phyloP scores from a whole-genome alignment of 129 eudicot genomes.

The Kitagawia praeruptora region DNA sequence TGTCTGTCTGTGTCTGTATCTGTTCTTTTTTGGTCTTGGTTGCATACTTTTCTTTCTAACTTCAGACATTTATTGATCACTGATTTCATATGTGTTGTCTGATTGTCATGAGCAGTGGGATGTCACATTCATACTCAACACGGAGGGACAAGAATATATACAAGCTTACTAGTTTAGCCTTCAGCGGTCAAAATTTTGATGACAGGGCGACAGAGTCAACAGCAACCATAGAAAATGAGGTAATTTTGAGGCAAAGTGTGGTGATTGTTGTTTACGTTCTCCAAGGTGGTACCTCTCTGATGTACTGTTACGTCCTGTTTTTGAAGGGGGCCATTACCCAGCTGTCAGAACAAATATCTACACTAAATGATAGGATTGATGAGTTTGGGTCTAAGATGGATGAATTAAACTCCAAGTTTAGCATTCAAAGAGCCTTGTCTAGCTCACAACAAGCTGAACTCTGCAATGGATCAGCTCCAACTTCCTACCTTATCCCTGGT shows the following conservation, averaged over 20 bases:
- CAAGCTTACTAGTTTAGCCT: constrained; percentile 31
- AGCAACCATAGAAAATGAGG: constrained; percentile 54
- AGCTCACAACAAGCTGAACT: constrained; percentile 58
- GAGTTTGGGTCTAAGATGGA: constrained; percentile 75
- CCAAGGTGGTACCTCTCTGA: constrained; percentile 1
- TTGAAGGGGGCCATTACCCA: constrained; percentile 61
- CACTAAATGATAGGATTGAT: constrained; percentile 85
- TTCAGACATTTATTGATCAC: not conserved
- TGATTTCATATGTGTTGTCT: not conserved
- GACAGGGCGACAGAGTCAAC: constrained; percentile 42
- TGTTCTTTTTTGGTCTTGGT: not conserved
- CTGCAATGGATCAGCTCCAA: constrained; percentile 58
- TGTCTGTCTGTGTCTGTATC: not conserved
- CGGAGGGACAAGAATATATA: constrained; percentile 54
- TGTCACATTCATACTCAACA: constrained; percentile 75
- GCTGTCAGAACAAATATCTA: constrained; percentile 83
- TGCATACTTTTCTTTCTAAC: not conserved
- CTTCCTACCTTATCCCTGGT: constrained; percentile 61
- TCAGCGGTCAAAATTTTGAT: constrained; percentile 44
- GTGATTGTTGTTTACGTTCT: not conserved
- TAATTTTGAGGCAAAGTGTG: constrained; percentile 6
- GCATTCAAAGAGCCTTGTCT: constrained; percentile 27
- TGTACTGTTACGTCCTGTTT: not conserved
- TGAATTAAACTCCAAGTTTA: constrained; percentile 69
- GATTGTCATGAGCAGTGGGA: constrained; percentile 38